Evolutionary conservation across 441 rosid genomes (phyloP), one percentile per base, ranked within the genome.

Genomic region (Raphanus hybrid): DNA sequence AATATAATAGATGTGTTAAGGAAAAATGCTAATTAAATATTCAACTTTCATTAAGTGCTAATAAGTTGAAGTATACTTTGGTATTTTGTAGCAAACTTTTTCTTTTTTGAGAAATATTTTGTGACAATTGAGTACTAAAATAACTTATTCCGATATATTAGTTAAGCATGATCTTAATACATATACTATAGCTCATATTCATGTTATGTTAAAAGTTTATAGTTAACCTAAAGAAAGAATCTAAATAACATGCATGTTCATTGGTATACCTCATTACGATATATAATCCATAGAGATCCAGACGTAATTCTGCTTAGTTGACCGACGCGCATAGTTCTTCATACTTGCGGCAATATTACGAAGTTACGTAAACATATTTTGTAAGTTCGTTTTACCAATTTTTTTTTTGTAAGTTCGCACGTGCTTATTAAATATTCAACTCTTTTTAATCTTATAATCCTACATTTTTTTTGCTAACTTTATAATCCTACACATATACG

Each of bases 171-270:
- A 23, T 23, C 26, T 23, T 23, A 23, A 54, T 20, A 11, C 45
- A 8, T 39, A 39, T 16, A 32, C 35, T 41, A 69, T 69, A 35
- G 58, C 63, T 63, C 80, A 66, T 77, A 43, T 64, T 11, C 65
- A 61, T 32, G 3, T 6, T 65, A 65, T 65, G 32, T 11, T 52
- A 1, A 8, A 64, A 61, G n/a, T 37, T 12, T 1, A 8, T 73
- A 73, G 74, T 73, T 73, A 78, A 73, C 81, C 29, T 27, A 7
- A 52, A 16, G 43, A 68, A 55, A 73, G 70, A 67, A 73, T 68
- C 70, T 73, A 73, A 27, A 50, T 34, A 50, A 52, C 69, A 68
- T 68, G 60, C 78, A 67, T 67, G 74, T 73, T 41, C 3, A 41
- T 41, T 73, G 78, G 77, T 73, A 61, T 37, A 37, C 78, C 73